Conservation (phyloP, 345 rosid genomes). For the Eucalyptus erythrocorys region DNA sequence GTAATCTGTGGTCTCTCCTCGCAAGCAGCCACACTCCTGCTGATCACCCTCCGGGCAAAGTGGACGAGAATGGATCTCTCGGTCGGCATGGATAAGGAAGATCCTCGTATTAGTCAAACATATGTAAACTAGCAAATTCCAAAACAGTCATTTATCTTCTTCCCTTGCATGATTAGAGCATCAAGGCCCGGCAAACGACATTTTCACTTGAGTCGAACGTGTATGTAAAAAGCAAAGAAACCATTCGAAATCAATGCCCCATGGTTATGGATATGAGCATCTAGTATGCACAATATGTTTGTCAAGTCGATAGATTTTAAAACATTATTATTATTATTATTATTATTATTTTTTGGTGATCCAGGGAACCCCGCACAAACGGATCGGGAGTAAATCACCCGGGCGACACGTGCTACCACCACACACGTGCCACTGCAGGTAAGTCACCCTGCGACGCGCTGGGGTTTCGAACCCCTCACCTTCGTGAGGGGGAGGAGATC, state of each 20-base stretch:
- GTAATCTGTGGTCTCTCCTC: conserved; percentile 44
- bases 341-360: no score
- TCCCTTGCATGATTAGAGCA: not conserved
- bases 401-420: no score
- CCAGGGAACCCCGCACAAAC: no score
- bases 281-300: no score
- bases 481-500: no score
- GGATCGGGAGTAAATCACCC: no score
- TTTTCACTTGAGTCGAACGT: not conserved
- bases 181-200: not conserved
- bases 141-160: not conserved
- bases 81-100: not conserved
- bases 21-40: conserved; percentile 30
- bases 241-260: not conserved
- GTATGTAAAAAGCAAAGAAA: not conserved
- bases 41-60: conserved; percentile 31
- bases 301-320: no score
- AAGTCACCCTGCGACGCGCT: no score
- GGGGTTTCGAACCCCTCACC: no score
- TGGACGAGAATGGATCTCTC: conserved; percentile 30
- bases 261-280: not conserved
- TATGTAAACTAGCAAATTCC: not conserved
- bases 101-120: not conserved
- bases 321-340: no score
- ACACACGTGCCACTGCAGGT: no score